Base-by-base conservation (phyloP, 495 filamentous ascomycete genomes). In the Penicillium riverlandense region DNA sequence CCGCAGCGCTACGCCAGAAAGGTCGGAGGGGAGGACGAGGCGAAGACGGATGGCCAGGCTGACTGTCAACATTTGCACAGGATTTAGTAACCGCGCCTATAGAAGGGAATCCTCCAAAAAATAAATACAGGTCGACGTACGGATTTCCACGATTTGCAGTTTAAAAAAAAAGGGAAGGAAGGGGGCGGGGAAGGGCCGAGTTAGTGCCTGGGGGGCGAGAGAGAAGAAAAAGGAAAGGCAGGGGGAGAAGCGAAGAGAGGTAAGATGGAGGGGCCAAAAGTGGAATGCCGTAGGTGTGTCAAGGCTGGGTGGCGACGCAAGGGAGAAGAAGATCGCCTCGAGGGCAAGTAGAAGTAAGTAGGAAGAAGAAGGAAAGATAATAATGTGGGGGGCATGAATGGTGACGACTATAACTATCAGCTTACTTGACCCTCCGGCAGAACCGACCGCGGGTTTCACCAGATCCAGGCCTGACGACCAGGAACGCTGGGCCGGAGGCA, bases 361-460 rank as follows among this genome's bases (percentile, higher is more conserved):
- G 22, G 22, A 22, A 22, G 22, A 22, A 4, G 22, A 22, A 22
- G 22, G 22, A 6, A 22, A 22, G 22, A 22, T 22, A 6, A 22
- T 22, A 22, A 22, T 3, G 22, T 22, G 22, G 22, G 22, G 22
- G 22, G 22, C 22, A 22, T 22, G 22, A 22, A 22, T 22, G 22
- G 22, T 22, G 22, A 22, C 22, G 22, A 22, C 22, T 22, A 22
- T 22, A 22, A 22, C 22, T 22, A 22, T 22, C 22, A 22, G 22
- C 22, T 22, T 22, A 22, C 22, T 22, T 22, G 22, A 22, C 22
- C 41, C 57, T 57, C 57, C 53, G 57, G 57, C 50, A 35, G 45
- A 50, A 57, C 57, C 57, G 57, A 59, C 53, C 29, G 41, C 44
- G 37, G 38, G 57, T 60, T 60, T 60, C 57, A 60, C 57, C 50